Evolutionary conservation across 2,329 filamentous ascomycete genomes (phyloP).

Genomic region (Fusarium lateritium): DNA sequence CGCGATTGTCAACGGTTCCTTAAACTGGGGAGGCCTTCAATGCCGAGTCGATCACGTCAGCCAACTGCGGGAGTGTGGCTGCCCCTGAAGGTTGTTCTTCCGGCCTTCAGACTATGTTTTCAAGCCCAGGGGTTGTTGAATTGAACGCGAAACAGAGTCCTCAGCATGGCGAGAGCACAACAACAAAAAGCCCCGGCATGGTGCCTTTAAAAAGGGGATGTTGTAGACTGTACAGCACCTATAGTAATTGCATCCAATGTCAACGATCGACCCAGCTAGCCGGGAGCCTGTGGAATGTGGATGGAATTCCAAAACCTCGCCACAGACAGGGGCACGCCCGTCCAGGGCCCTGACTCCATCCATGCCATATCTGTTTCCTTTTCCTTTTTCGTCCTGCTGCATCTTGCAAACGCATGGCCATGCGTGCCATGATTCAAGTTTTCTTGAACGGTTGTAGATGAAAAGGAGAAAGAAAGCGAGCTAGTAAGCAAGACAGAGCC

Average conservation of each 20-base stretch:
- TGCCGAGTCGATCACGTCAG: conserved; percentile 40
- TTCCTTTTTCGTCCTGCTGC: conserved; percentile 29
- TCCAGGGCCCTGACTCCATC: conserved; percentile 7
- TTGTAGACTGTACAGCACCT: background rate
- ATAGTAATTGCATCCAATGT: conserved; percentile 1
- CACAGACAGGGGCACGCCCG: conserved; percentile 35
- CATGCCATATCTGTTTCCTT: conserved; percentile 18
- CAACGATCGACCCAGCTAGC: conserved; percentile 31
- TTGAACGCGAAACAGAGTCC: background rate
- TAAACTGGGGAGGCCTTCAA: conserved; percentile 8
- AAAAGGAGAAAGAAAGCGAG: background rate
- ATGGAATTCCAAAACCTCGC: conserved; percentile 38
- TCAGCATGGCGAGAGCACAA: background rate
- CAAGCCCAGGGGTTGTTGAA: too few species aligned
- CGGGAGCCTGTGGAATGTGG: conserved; percentile 40
- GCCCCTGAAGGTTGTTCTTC: conserved; percentile 10
- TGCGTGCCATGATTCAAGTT: conserved; percentile 24
- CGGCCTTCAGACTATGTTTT: background rate
- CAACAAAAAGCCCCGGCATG: background rate
- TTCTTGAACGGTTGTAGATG: background rate
- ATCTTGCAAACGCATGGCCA: conserved; percentile 21
- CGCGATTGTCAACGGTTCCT: conserved; percentile 2
- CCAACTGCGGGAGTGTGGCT: conserved; percentile 23
- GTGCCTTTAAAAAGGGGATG: conserved; percentile 5
- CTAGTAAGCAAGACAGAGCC: background rate